Evolutionary conservation across 2,329 filamentous ascomycete genomes (phyloP), one percentile per base, ranked within the genome.

Genomic region (Lasiodiplodia citricola): DNA sequence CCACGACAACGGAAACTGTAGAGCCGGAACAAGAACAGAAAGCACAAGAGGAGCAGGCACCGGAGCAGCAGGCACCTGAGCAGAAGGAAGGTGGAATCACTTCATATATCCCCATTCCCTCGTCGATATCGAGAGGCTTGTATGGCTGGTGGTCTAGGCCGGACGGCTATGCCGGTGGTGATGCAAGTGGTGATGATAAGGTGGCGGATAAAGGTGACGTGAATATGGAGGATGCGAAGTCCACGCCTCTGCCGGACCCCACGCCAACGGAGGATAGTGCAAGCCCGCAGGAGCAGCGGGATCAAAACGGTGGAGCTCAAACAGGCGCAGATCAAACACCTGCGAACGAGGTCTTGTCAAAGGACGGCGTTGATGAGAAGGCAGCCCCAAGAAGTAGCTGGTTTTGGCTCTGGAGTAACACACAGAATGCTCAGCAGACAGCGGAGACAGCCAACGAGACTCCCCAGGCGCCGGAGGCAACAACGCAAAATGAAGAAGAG

Each of bases 71-170:
- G 14, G 44, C 44, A 21, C n/a, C 44, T 4, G 44, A 71, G 41
- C 70, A 68, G 11, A 72, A 74, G 55, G 71, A 74, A 37, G 66
- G 54, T 21, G 66, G 58, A 50, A 52, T 57, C 47, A 38, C 41
- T 21, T 65, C 50, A 11, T 71, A 71, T 28, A 72, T 73, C 62
- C 44, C 65, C 31, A 35, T 35, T 35, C 31, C 31, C 8, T 10
- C 31, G 8, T 60, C 65, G 38, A 23, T 63, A n/a, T n/a, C 47
- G 2, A 76, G 72, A 69, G 76, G 77, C 14, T 85, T 83, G 83
- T 80, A 80, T 50, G 81, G 82, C 25, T 85, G 83, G 83, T 85
- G 83, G 83, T 85, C 83, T 16, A 74, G 82, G 37, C 83, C 83
- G 6, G 83, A 85, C 71, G 83, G 80, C 1, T 83, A 84, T 68